These are phyloP conservation scores for Metschnikowia peoriensis DNA, from an alignment of 805 yeast species.

Conservation along the genomic window DNA sequence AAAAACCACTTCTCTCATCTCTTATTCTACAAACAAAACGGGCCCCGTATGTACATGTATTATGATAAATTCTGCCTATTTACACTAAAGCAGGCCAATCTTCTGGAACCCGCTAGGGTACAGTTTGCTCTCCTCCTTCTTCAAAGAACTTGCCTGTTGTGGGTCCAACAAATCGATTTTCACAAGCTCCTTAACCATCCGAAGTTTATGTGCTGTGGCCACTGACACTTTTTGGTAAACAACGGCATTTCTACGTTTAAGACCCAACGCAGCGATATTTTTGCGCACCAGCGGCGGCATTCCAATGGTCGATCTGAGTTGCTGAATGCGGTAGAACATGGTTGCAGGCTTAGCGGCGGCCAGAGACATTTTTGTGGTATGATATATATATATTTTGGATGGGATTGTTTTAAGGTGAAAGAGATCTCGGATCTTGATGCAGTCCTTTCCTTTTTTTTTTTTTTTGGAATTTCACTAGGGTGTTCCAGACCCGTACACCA, in stretches of 20 bases:
- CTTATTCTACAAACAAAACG: background rate
- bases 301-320: slow-evolving; percentile 81
- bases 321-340: slow-evolving; percentile 57
- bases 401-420: background rate
- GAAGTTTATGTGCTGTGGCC: slow-evolving; percentile 79
- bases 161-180: slow-evolving; percentile 69
- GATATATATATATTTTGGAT: background rate
- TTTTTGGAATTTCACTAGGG: no score
- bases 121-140: slow-evolving; percentile 12
- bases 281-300: slow-evolving; percentile 66
- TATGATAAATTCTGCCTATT: background rate
- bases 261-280: slow-evolving; percentile 71
- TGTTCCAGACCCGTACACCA: no score
- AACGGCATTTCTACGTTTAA: slow-evolving; percentile 68
- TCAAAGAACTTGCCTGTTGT: slow-evolving; percentile 3
- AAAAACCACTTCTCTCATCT: background rate
- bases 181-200: slow-evolving; percentile 81
- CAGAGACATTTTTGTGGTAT: background rate
- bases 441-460: no score
- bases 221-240: slow-evolving; percentile 74
- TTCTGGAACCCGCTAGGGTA: slow-evolving; percentile 18
- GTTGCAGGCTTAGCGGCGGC: slow-evolving; percentile 1
- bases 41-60: slow-evolving; percentile 12
- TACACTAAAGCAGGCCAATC: slow-evolving; percentile 15
- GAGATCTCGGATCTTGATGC: no score